Base-by-base conservation (phyloP, 495 filamentous ascomycete species). In the Xylaria venustula region DNA sequence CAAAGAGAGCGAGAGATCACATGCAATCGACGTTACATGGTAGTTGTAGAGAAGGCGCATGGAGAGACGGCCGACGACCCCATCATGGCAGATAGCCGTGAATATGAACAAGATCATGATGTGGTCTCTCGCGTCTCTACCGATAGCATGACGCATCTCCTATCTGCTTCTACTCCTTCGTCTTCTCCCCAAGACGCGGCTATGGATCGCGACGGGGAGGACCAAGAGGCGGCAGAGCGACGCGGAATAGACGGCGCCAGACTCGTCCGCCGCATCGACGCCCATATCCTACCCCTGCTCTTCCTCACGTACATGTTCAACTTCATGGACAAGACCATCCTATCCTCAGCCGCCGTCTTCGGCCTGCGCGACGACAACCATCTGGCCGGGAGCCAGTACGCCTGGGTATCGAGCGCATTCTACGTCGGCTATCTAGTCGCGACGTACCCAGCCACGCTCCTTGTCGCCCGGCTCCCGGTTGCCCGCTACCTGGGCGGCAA, bases 311-410 rank as follows among this genome's bases (percentile, higher is more conserved):
- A 71, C 41, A 64, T 63, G 53, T 56, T 75, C 54, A 70, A 70
- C 56, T 74, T 71, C 61, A 74, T 74, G 67, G 73, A 75, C 41
- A 75, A 75, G 64, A 71, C 68, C 36, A 75, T 71, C 28, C 47
- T 74, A 17, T 73, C 71, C 7, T 71, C 64, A 49, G 72, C 73
- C 4, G 28, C 71, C 11, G 70, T 75, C 8, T 75, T 73, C 44
- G 73, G 71, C 8, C 48, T 74, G 44, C 66, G 65, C 17, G 62
- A 71, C 26, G 72, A 74, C 48, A 74, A 60, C 15, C 58, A 68
- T 12, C 69, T 78, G 2, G 45, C 64, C 25, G 74, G 72, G 9
- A 60, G 67, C 30, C 64, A 75, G 48, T 78, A 77, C 57, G 71
- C 70, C 23, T 78, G 68, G 71, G 64, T 70, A 19, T 70, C 68